Conservation (phyloP, 2,329 filamentous ascomycete genomes). For the Nemania sp. region DNA sequence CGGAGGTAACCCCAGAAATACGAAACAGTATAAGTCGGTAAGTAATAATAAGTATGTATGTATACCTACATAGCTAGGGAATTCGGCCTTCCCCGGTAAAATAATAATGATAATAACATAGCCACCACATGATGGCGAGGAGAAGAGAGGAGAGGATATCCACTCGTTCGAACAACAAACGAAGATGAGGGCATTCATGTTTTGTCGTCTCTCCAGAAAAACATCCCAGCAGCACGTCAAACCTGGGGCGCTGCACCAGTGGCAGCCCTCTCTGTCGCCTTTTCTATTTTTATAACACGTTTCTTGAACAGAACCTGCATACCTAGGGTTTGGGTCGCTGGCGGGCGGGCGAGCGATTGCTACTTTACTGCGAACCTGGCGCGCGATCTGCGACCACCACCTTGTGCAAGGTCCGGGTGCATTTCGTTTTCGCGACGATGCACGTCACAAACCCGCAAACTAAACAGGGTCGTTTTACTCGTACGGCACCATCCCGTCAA, state of each 20-base stretch:
- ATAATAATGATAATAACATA: too few relatives aligned
- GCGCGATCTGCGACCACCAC: conserved; percentile 15
- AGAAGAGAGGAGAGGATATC: not conserved
- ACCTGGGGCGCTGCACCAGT: conserved; percentile 21
- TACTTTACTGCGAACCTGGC: conserved; percentile 26
- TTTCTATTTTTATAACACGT: conserved; percentile 21
- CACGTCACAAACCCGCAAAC: conserved; percentile 34
- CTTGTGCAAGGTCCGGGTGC: conserved; percentile 27
- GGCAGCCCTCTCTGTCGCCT: not conserved
- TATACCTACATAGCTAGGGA: too few relatives aligned
- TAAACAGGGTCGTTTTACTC: conserved; percentile 14
- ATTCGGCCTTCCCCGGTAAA: conserved; percentile 8
- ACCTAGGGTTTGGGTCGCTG: not conserved
- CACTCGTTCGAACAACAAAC: conserved; percentile 16
- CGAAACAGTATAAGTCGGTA: conserved; percentile 24
- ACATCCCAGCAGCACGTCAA: conserved; percentile 36
- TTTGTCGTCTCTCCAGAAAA: conserved; percentile 17
- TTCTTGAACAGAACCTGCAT: not conserved
- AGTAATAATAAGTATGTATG: not conserved
- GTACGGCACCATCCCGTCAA: conserved; percentile 36
- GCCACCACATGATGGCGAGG: not conserved
- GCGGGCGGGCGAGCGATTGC: not conserved
- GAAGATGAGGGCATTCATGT: conserved; percentile 28
- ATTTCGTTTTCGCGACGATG: conserved; percentile 33
- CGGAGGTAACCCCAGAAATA: conserved; percentile 28